Evolutionary conservation across 371 early-diverging fungal genomes (phyloP), one percentile per base, ranked within the genome.

Genomic region (Actinomucor elegans): DNA sequence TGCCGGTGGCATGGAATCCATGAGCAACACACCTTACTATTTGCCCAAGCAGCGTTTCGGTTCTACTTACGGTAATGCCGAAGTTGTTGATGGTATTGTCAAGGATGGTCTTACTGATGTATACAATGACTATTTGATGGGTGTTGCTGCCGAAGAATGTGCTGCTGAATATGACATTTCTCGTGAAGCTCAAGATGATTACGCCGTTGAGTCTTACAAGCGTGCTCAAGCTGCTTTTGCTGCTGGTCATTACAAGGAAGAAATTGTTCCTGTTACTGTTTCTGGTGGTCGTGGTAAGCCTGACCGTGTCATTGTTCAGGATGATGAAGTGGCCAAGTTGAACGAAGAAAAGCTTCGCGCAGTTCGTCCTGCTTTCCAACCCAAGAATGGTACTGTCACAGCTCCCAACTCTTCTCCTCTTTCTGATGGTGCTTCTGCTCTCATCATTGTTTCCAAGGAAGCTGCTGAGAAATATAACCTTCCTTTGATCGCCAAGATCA

Each of bases 1-100:
- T 58, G 96, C 94, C 35, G 98, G 93, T 56, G 99, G 99, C 38
- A 92, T 89, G 71, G 99, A 99, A 76, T 93, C 94, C 50, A 99
- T 99, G 99, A 85, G 89, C 72, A 96, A 96, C 71, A 86, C 87
- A 11, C 98, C 98, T 12, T 96, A 91, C 82, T 96, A 93, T 69
- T 68, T 91, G 27, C 92, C 93, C 61, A 85, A 84, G 66, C 86
- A 84, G 59, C 86, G 89, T 44, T 87, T 83, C 43, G 93, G 89
- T 48, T 81, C 87, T 54, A 86, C 86, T 54, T 98, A 90, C 70
- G 99, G 99, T 31, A 69, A 94, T 75, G 80, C 86, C 48, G 83
- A 83, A 57, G 70, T 91, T 24, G 68, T 89, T 20, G 99, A 99
- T 59, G 94, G 94, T 27, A 75, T 99, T 51, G 80, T 92, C 48